These are phyloP conservation scores for Poronia punctata DNA, from an alignment of 495 filamentous ascomycete species.

Conservation along the genomic window DNA sequence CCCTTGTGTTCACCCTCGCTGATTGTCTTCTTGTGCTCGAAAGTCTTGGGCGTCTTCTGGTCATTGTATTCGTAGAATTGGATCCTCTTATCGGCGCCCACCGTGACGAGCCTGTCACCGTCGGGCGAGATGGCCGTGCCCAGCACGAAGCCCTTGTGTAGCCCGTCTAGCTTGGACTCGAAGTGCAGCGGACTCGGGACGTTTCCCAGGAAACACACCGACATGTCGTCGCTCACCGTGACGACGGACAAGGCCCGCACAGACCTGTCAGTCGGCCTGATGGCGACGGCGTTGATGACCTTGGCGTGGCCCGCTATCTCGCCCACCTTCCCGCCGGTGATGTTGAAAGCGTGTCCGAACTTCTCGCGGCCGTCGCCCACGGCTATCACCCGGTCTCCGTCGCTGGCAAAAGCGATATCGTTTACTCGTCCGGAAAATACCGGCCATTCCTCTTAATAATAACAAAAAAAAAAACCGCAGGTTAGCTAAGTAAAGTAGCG, in stretches of 20 bases:
- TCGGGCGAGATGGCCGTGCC: conserved; percentile 88
- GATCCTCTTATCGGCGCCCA: conserved; percentile 82
- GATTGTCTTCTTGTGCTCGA: conserved; percentile 68
- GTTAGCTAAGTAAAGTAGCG: neutral
- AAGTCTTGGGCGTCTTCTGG: conserved; percentile 72
- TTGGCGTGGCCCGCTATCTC: conserved; percentile 87
- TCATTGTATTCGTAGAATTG: conserved; percentile 57
- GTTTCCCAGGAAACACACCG: conserved; percentile 85
- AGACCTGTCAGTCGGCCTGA: conserved; percentile 86
- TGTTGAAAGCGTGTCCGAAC: conserved; percentile 89
- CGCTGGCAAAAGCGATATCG: conserved; percentile 95
- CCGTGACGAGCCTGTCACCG: conserved; percentile 73
- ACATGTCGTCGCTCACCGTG: conserved; percentile 84
- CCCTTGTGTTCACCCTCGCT: conserved; percentile 80
- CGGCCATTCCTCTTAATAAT: conserved; percentile 71
- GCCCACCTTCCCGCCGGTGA: conserved; percentile 91
- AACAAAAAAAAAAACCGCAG: neutral
- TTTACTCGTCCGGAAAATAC: conserved; percentile 94
- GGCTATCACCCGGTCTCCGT: conserved; percentile 91
- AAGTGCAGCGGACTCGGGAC: conserved; percentile 79
- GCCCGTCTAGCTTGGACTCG: conserved; percentile 59
- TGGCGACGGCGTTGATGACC: conserved; percentile 82
- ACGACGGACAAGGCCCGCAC: conserved; percentile 84
- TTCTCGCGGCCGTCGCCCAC: conserved; percentile 92
- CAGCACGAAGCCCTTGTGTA: conserved; percentile 84